Percentiles rank a stretch among this genome's conserved stretches.
Conservation (phyloP, 2,329 filamentous ascomycete species). For the Colletotrichum camelliae region DNA sequence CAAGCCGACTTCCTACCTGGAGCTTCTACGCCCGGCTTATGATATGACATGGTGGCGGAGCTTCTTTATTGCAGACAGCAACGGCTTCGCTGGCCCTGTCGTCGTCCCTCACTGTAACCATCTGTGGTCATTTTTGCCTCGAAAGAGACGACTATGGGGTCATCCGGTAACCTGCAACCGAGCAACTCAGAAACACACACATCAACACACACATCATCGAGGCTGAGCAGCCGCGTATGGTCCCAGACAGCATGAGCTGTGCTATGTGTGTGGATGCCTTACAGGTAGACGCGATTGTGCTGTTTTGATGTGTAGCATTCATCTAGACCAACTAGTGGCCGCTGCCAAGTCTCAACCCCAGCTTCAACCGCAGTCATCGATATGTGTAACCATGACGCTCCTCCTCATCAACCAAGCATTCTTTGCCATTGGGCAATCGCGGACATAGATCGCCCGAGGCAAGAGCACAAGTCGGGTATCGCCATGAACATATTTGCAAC, state of each 20-base stretch:
- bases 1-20: neutral
- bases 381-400: neutral
- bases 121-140: neutral
- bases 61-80: conserved; percentile 1
- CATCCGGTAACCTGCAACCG: neutral
- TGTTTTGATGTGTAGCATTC: neutral
- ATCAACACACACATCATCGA: neutral
- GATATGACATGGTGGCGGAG: conserved; percentile 17
- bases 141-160: neutral
- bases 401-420: neutral
- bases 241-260: neutral
- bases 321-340: neutral
- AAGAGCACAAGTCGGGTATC: neutral
- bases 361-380: neutral
- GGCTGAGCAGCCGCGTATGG: neutral
- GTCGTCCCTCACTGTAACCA: neutral
- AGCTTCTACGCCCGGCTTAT: conserved; percentile 7
- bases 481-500: neutral
- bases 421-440: neutral
- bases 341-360: neutral
- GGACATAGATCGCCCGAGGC: neutral
- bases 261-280: neutral
- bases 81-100: neutral
- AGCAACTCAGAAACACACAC: neutral
- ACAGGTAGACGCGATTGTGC: neutral